Evolutionary conservation across 2,329 filamentous ascomycete genomes (phyloP), one percentile per base, ranked within the genome.

Genomic region (Emericellopsis cladophorae): DNA sequence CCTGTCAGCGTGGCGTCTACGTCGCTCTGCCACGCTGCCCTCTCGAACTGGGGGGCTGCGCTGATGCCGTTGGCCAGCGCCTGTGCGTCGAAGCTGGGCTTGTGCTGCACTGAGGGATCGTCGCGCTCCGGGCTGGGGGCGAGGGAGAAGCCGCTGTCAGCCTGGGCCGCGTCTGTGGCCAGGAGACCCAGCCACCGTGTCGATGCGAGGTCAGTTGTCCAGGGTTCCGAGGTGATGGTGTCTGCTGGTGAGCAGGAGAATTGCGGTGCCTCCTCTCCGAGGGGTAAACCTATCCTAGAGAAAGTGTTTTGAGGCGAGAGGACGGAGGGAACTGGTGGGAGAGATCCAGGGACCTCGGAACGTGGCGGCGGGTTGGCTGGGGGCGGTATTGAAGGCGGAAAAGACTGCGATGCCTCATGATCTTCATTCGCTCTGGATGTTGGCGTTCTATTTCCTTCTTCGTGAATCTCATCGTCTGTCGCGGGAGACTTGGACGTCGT

Each of bases 91-190:
- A 21, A 21, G 18, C 18, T 21, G 18, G 18, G 18, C 5, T 21
- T 5, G 18, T 21, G 18, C 5, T 21, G 18, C 18, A 21, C 18
- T 4, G 18, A 21, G 5, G n/a, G 15, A 23, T 37, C 15, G 9
- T 47, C 48, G 21, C 40, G 42, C n/a, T 33, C 40, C 16, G 42
- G 42, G 31, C 51, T 53, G 7, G 50, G 46, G 0, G 49, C 48
- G 4, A 55, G 41, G 1, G 54, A 53, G 43, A 58, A 56, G n/a
- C 46, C 44, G 21, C 49, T 49, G 40, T 57, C 56, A 4, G 56
- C 55, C 38, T 59, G 53, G 2, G 43, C 40, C 1, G 37, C 43
- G 21, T 42, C 37, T 2, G 36, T 45, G 15, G 41, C 38, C 22
- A 51, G 41, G 15, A 51, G 43, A 15, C 43, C 49, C 4, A 51